These are phyloP conservation scores for Rehmannia glutinosa DNA, from an alignment of 257 asterid species.

Conservation along the genomic window DNA sequence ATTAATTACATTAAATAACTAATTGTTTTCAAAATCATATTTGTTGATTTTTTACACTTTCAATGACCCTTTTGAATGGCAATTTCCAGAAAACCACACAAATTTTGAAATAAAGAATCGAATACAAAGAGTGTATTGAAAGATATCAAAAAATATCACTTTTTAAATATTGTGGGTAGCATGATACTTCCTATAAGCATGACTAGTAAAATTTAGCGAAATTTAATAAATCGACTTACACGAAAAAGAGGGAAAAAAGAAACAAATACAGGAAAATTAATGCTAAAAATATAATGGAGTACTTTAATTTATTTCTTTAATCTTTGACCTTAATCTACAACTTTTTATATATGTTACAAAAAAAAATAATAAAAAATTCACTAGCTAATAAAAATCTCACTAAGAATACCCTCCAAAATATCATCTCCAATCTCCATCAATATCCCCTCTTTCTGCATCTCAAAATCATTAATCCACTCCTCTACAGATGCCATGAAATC, in stretches of 20 bases:
- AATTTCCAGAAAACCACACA: too few species aligned
- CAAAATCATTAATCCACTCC: constrained; percentile 34
- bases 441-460: constrained; percentile 25
- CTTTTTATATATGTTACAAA: too few species aligned
- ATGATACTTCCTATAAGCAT: neutral
- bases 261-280: neutral
- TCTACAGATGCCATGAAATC: constrained; percentile 36
- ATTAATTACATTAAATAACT: too few species aligned
- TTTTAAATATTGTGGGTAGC: too few species aligned
- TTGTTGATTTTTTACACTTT: too few species aligned
- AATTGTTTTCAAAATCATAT: too few species aligned
- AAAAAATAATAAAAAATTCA: neutral
- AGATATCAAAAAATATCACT: too few species aligned
- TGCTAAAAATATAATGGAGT: neutral
- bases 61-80: too few species aligned
- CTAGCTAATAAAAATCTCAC: constrained; percentile 29
- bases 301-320: neutral
- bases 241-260: neutral
- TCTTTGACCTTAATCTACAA: neutral
- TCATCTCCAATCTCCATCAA: constrained; percentile 44
- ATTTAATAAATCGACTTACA: neutral
- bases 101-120: too few species aligned
- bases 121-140: too few species aligned
- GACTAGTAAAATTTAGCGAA: neutral
- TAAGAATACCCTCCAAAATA: constrained; percentile 46